phyloP scores from a whole-genome alignment of 164 flowering plant species.

The Nelumbo lutea region DNA sequence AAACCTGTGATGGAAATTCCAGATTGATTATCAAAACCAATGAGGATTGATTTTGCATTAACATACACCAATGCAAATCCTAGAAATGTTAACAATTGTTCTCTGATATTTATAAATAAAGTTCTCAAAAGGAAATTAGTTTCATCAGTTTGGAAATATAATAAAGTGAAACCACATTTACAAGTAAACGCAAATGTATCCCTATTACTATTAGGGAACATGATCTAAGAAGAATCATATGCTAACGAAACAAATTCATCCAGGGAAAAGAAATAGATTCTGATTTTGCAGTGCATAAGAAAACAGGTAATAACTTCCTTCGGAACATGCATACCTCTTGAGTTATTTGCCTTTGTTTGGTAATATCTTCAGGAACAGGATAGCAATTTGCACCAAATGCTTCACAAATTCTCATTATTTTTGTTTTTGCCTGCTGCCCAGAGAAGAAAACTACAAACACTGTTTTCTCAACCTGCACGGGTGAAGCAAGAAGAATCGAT shows the following conservation, averaged over 20 bases:
- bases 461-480: constrained; percentile 76
- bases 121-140: too few species aligned
- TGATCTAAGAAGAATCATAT: neutral
- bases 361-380: constrained; percentile 88
- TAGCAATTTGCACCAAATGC: constrained; percentile 99
- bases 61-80: neutral
- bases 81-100: neutral
- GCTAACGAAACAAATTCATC: neutral
- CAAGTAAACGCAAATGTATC: too few species aligned
- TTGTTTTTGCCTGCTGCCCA: constrained; percentile 91
- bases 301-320: neutral
- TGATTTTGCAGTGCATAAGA: neutral
- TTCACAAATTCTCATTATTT: constrained; percentile 93
- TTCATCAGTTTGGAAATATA: too few species aligned
- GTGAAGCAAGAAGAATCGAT: constrained; percentile 2
- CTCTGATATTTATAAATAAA: neutral
- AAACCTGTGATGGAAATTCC: constrained; percentile 45
- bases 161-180: neutral
- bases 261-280: neutral
- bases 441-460: constrained; percentile 97
- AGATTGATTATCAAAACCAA: neutral
- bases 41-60: neutral
- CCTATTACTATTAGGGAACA: too few species aligned
- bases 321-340: constrained; percentile 56
- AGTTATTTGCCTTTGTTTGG: constrained; percentile 79